phyloP scores from a whole-genome alignment of 257 asterid genomes.

The Verbascum thapsus region DNA sequence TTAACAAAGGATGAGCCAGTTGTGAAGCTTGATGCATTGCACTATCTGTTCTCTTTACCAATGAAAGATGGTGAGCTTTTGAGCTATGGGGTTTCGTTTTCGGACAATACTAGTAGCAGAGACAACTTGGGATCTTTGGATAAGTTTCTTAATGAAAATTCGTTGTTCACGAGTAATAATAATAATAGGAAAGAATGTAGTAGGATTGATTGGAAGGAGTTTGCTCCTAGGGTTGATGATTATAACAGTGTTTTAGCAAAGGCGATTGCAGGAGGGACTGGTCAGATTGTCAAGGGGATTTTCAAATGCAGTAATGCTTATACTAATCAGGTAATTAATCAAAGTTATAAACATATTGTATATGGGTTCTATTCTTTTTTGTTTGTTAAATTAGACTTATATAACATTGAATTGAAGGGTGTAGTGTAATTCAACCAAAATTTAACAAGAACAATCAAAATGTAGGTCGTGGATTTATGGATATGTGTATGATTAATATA shows the following conservation, averaged over 20 bases:
- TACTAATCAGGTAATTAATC: constrained; percentile 52
- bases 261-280: constrained; percentile 88
- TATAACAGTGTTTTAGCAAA: constrained; percentile 68
- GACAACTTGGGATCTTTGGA: constrained; percentile 51
- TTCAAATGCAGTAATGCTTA: constrained; percentile 77
- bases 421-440: too few species aligned
- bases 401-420: too few species aligned
- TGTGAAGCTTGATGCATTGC: constrained; percentile 60
- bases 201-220: constrained; percentile 70
- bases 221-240: constrained; percentile 70
- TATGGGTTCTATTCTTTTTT: too few species aligned
- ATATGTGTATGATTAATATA: background rate
- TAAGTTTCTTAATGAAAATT: constrained; percentile 55
- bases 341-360: too few species aligned
- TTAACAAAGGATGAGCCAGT: constrained; percentile 81
- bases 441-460: too few species aligned
- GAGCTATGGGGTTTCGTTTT: constrained; percentile 76
- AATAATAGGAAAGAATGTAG: constrained; percentile 22
- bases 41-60: constrained; percentile 72
- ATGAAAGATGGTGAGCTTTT: constrained; percentile 58
- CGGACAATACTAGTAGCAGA: constrained; percentile 31
- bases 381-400: too few species aligned
- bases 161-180: constrained; percentile 43
- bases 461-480: background rate
- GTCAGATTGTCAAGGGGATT: constrained; percentile 74